Base-by-base conservation (phyloP, 2,329 filamentous ascomycete species). In the Xylariomycetidae sp. region DNA sequence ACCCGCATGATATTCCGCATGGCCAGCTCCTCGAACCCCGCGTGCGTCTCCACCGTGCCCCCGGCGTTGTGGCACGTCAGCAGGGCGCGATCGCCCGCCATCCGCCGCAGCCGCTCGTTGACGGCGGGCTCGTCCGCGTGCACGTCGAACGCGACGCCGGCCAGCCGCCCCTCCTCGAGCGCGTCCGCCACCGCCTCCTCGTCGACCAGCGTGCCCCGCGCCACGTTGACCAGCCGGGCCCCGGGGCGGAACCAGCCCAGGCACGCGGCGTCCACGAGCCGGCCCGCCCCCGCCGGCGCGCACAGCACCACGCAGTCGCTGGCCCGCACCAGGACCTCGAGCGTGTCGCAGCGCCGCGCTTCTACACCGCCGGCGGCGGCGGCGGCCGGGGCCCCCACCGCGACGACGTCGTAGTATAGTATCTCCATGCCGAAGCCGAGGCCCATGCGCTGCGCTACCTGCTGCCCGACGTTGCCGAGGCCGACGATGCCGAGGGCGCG, bases 31-130 rank as follows among this genome's bases (percentile, higher is more conserved):
- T 85, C 80, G 44, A 84, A 82, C 4, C 74, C 77, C n/a, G 72
- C 53, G 47, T 80, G 77, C 40, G 79, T 80, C 53, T 82, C 77
- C 11, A 82, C 66, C 22, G 78, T 82, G 4, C 78, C 77, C 0
- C 80, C 80, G 1, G 79, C 80, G 44, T 82, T 82, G 51, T 84
- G 81, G 33, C 76, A 75, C n/a, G 80, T 76, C 34, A 84, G 52
- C 60, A 80, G 68, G 0, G 74, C 74, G 40, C 67, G 68, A 6
- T 51, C 49, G 1, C 52, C 55, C 0, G 63, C 62, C 25, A 72
- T 46, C 19, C 49, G 54, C 40, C 57, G 26, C 37, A 82, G 51
- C 16, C 65, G 58, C 18, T 61, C 51, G 47, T 74, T 64, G 2
- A 80, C 64, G 25, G 56, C 38, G 4, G 80, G 80, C 54, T 85